Conservation (phyloP, 805 yeast species). For the Candida ovalis region DNA sequence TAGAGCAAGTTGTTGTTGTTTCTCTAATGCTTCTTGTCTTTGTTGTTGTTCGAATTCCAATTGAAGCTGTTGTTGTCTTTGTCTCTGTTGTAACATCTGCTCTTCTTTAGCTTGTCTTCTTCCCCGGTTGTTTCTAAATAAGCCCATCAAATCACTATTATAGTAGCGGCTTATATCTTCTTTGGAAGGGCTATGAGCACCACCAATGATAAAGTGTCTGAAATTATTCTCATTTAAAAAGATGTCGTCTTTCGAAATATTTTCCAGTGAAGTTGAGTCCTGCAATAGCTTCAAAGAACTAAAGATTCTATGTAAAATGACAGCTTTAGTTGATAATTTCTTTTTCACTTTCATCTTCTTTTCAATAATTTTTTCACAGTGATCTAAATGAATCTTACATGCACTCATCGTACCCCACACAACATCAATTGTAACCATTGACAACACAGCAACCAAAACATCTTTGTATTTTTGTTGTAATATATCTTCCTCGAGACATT, state of each 20-base stretch:
- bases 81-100: conserved; percentile 1
- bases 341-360: conserved; percentile 64
- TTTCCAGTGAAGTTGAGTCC: conserved; percentile 60
- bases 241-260: conserved; percentile 31
- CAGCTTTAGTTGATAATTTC: conserved; percentile 69
- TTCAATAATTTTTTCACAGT: conserved; percentile 72
- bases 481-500: conserved; percentile 50
- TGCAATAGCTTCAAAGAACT: conserved; percentile 72
- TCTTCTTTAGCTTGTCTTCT: conserved; percentile 7
- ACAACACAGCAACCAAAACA: conserved; percentile 73
- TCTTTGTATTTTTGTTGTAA: conserved; percentile 73
- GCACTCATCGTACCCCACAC: conserved; percentile 91
- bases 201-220: conserved; percentile 31
- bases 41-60: conserved; percentile 3
- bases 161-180: conserved; percentile 24
- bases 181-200: conserved; percentile 23
- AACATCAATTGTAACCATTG: conserved; percentile 84
- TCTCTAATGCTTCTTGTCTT: conserved; percentile 1
- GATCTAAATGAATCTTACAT: conserved; percentile 67
- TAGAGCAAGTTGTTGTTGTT: neutral
- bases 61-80: conserved; percentile 6
- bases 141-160: conserved; percentile 21
- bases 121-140: conserved; percentile 22
- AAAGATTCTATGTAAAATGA: conserved; percentile 72
- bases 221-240: conserved; percentile 34